Percentiles rank a stretch among this genome's conserved stretches.
These are phyloP conservation scores for Tetrahymena thermophila DNA, from an alignment of 73 alveolate genomes.

Conservation along the genomic window DNA sequence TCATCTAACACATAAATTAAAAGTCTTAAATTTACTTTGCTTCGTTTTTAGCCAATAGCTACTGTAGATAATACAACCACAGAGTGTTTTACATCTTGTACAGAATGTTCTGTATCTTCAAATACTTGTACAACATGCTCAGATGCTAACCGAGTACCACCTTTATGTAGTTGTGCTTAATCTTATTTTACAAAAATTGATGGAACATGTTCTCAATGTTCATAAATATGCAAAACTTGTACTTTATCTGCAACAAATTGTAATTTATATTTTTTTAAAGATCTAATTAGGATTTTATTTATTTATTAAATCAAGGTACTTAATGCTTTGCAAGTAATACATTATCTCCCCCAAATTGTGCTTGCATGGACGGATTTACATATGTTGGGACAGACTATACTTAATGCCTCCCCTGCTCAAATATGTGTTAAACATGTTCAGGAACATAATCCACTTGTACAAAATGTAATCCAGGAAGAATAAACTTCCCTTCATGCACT, in stretches of 20 bases:
- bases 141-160: background rate
- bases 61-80: background rate
- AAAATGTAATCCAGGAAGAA: background rate
- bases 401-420: background rate
- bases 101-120: background rate
- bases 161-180: background rate
- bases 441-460: background rate
- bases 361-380: background rate
- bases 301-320: background rate
- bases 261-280: background rate
- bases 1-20: background rate
- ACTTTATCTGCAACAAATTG: background rate
- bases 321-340: background rate
- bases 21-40: background rate
- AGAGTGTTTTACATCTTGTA: background rate
- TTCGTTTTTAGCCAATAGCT: background rate
- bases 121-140: background rate
- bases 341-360: background rate
- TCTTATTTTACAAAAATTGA: background rate
- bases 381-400: background rate
- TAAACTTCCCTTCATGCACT: background rate
- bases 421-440: background rate
- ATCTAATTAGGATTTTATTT: background rate
- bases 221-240: background rate
- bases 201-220: background rate